phyloP scores from a whole-genome alignment of 768 basidiomycete species.

The Pulveroboletus sp. region DNA sequence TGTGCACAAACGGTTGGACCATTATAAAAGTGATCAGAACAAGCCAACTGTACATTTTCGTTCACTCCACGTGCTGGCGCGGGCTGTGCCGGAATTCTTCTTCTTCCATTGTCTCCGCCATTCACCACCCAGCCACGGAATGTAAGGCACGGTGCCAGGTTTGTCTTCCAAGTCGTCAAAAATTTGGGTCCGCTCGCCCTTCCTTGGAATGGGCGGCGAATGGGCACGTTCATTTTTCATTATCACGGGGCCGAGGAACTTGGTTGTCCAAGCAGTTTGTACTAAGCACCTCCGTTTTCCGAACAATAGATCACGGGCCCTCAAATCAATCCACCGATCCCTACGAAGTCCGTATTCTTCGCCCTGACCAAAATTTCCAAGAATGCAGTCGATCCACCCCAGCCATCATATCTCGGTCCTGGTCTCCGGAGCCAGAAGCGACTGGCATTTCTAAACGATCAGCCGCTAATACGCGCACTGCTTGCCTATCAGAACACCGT shows the following conservation, averaged over 20 bases:
- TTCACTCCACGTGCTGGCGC: constrained; percentile 22
- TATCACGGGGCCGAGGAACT: no score
- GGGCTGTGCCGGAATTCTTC: constrained; percentile 14
- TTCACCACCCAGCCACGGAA: neutral
- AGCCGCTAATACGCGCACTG: neutral
- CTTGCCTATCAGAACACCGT: neutral
- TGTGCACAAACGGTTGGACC: constrained; percentile 10
- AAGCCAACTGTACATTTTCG: constrained; percentile 26
- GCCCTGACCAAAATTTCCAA: neutral
- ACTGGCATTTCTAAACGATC: no score
- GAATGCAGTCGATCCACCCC: neutral
- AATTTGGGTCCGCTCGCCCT: neutral
- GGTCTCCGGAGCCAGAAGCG: neutral
- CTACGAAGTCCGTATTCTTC: constrained; percentile 3
- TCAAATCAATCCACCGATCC: neutral
- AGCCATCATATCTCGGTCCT: neutral
- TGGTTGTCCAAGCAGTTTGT: no score
- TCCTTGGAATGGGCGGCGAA: neutral
- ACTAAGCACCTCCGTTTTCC: neutral
- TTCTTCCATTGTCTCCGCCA: neutral
- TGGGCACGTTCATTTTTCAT: no score
- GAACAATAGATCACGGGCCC: neutral
- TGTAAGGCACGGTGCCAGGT: neutral
- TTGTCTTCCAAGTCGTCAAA: constrained; percentile 4
- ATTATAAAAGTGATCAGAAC: constrained; percentile 30